Conservation (phyloP, 352 stramenopile species). For the Detonula confervacea region DNA sequence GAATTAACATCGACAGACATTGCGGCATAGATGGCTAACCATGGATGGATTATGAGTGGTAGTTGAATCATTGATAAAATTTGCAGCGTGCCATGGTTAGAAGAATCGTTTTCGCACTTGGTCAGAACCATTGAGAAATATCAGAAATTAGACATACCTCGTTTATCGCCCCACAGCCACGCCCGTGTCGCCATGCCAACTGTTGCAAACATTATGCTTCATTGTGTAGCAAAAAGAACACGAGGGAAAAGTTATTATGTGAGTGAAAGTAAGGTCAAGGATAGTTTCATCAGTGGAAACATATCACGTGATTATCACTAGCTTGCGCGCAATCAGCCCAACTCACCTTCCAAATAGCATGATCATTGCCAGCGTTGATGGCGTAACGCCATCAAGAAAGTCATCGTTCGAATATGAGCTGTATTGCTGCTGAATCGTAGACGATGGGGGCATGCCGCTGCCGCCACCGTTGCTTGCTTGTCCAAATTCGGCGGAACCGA, state of each 20-base stretch:
- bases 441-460: not conserved
- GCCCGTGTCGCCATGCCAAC: slow-evolving; percentile 34
- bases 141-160: slow-evolving; percentile 6
- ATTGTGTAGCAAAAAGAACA: too few relatives aligned
- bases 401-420: not conserved
- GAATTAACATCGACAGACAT: slow-evolving; percentile 33
- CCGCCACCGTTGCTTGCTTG: not conserved
- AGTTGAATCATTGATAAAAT: not conserved
- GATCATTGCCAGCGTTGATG: slow-evolving; percentile 48
- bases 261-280: too few relatives aligned
- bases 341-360: slow-evolving; percentile 62
- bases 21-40: slow-evolving; percentile 28
- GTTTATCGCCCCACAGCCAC: slow-evolving; percentile 43
- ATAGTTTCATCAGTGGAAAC: too few relatives aligned
- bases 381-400: slow-evolving; percentile 8
- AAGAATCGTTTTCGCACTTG: too few relatives aligned
- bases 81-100: too few relatives aligned
- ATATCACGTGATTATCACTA: too few relatives aligned
- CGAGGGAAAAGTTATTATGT: too few relatives aligned
- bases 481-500: not conserved
- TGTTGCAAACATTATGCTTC: slow-evolving; percentile 53
- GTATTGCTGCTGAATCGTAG: not conserved
- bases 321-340: too few relatives aligned
- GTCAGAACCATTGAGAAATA: not conserved
- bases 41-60: too few relatives aligned